Evolutionary conservation across 2,329 filamentous ascomycete species (phyloP).

Genomic region (Phaeoacremonium minimum): DNA sequence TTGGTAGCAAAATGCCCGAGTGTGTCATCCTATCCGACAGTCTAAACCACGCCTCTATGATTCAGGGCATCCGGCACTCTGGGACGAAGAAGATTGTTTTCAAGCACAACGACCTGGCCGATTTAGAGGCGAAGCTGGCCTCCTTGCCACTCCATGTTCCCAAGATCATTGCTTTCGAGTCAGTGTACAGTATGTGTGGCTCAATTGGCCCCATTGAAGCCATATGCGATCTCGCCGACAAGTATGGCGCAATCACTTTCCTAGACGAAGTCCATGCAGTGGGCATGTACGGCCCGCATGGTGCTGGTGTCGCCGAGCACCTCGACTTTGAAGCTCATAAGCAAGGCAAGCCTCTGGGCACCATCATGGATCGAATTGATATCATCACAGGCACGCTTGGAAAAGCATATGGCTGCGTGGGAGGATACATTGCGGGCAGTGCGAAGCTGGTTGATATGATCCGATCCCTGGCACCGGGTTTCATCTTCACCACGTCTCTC

Average conservation of each 20-base stretch:
- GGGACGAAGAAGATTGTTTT: slow-evolving; percentile 97
- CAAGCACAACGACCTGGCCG: slow-evolving; percentile 94
- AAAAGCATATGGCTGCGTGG: slow-evolving; percentile 96
- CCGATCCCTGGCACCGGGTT: slow-evolving; percentile 89
- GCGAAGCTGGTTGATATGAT: slow-evolving; percentile 85
- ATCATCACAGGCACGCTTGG: slow-evolving; percentile 97
- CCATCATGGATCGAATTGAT: slow-evolving; percentile 91
- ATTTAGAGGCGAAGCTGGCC: slow-evolving; percentile 88
- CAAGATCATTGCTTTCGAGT: slow-evolving; percentile 98
- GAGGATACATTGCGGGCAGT: slow-evolving; percentile 94
- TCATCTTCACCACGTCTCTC: slow-evolving; percentile 97
- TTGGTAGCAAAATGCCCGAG: slow-evolving; percentile 94
- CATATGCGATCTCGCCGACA: slow-evolving; percentile 94
- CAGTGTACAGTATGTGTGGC: slow-evolving; percentile 98
- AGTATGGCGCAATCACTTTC: slow-evolving; percentile 97
- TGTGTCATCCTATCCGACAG: slow-evolving; percentile 98
- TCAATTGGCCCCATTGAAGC: slow-evolving; percentile 93
- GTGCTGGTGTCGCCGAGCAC: slow-evolving; percentile 94
- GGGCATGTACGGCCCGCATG: slow-evolving; percentile 96
- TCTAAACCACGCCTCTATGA: slow-evolving; percentile 98
- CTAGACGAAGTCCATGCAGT: slow-evolving; percentile 98
- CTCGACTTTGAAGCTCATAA: slow-evolving; percentile 87
- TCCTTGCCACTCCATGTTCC: slow-evolving; percentile 79
- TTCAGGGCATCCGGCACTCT: slow-evolving; percentile 96
- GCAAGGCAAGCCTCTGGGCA: slow-evolving; percentile 70